phyloP scores from a whole-genome alignment of 2,329 filamentous ascomycete genomes.

The Claviceps maximensis region DNA sequence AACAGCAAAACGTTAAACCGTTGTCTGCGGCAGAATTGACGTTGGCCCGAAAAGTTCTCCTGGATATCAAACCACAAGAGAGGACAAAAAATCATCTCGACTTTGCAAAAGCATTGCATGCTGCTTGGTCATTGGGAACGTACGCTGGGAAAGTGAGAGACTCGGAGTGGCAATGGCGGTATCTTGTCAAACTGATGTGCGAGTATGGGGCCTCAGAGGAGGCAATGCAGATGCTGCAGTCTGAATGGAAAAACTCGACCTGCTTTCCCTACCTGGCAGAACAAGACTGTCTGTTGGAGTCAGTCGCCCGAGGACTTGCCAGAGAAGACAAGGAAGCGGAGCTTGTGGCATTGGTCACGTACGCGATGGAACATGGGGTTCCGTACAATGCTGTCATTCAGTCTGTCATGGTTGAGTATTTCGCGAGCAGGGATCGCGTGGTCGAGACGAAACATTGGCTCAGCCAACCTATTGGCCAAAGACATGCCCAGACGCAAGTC shows the following conservation, averaged over 20 bases:
- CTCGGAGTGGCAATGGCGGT: conserved; percentile 16
- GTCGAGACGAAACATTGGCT: conserved; percentile 58
- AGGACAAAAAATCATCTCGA: conserved; percentile 31
- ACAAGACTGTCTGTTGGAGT: conserved; percentile 14
- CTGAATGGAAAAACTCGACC: conserved; percentile 16
- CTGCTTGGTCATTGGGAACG: conserved; percentile 11
- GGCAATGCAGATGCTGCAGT: conserved; percentile 31
- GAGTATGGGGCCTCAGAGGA: conserved; percentile 41
- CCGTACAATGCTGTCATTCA: conserved; percentile 34
- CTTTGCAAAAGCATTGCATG: conserved; percentile 32
- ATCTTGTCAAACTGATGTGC: conserved; percentile 29
- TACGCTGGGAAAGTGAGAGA: conserved; percentile 10
- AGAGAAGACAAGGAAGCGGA: conserved; percentile 43
- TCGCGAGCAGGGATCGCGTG: conserved; percentile 42
- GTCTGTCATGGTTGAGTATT: conserved; percentile 47
- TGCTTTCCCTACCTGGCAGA: conserved; percentile 11
- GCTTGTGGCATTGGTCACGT: conserved; percentile 40
- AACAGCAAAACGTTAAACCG: conserved; percentile 13
- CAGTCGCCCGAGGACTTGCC: conserved; percentile 42
- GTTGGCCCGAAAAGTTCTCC: conserved; percentile 31
- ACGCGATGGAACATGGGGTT: conserved; percentile 34
- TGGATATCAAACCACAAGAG: conserved; percentile 27
- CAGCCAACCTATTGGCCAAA: conserved; percentile 32
- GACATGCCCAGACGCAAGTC: conserved; percentile 10
- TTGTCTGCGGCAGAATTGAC: conserved; percentile 28